Evolutionary conservation across 768 basidiomycete genomes (phyloP), one percentile per base, ranked within the genome.

Genomic region (Tylopilus sp.): DNA sequence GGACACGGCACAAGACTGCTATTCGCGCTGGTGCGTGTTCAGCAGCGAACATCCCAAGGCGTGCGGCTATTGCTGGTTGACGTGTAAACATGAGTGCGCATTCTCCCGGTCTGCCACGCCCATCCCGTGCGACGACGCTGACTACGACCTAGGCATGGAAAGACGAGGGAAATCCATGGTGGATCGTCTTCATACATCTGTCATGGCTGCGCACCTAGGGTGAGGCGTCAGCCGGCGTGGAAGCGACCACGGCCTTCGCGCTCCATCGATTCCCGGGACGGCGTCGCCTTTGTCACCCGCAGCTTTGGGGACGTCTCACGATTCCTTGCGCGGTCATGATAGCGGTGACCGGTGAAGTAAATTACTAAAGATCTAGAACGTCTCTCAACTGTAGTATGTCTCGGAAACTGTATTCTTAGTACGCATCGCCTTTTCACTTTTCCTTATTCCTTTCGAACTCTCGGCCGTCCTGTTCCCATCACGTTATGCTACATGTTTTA

Each of bases 1-100:
- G 62, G 68, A 68, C 45, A 56, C 64, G 2, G 64, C 66, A 0
- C 67, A 69, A 51, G 67, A 69, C 14, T 69, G 67, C 21, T 69
- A 62, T 37, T 70, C 68, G 21, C 66, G 66, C 24, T 48, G 57
- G 50, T 69, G 67, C 30, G 22, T 63, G 21, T 66, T 60, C n/a
- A 69, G 68, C 59, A 64, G 56, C 25, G 67, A 69, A 36, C 67
- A 69, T 26, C 55, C 67, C 0, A 62, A 52, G 19, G 21, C 41
- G 7, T 69, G 67, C 40, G 55, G 40, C 33, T 57, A 57, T 37
- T 69, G 67, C 25, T 57, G 66, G 66, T 36, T 65, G 36, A 69
- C 67, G 19, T 69, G 67, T 8, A 70, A 60, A 50, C 68, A 61
- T 16, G 56, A 24, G 67, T 69, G 56, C 14, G 67, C 16, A 30